Evolutionary conservation across 768 basidiomycete genomes (phyloP).

Genomic region (Termitomyces eurrhizus): DNA sequence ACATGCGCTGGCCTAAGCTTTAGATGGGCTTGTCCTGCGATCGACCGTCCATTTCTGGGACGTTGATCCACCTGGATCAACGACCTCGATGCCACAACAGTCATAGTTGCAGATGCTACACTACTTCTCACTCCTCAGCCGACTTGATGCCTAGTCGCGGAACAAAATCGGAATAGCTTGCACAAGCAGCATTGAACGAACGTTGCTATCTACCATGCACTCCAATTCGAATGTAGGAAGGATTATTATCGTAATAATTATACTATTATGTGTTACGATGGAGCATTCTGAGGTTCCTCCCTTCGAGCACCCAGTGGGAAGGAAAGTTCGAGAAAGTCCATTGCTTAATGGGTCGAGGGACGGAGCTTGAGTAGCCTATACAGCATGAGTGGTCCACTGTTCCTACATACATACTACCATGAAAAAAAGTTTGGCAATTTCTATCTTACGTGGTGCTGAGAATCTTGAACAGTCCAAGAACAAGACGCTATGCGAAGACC

Average conservation of each 20-base stretch:
- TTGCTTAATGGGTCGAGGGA: background rate
- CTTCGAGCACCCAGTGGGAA: background rate
- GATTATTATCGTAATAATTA: background rate
- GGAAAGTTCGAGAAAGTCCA: background rate
- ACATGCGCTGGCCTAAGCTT: background rate
- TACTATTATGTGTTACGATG: background rate
- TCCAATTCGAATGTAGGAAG: background rate
- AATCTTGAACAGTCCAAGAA: background rate
- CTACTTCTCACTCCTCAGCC: background rate
- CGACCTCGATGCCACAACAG: background rate
- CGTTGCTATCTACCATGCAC: background rate
- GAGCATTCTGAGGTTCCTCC: background rate
- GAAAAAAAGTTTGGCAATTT: background rate
- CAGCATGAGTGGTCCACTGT: background rate
- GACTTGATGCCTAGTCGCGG: background rate
- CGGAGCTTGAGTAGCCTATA: background rate
- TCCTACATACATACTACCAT: background rate
- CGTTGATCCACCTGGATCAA: background rate
- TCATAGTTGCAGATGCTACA: background rate
- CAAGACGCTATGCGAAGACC: background rate
- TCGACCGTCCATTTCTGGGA: background rate
- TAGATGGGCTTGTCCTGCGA: background rate
- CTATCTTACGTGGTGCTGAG: background rate
- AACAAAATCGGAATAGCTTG: background rate
- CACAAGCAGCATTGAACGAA: background rate